These are phyloP conservation scores for Candida gigantensis DNA, from an alignment of 1,139 yeast genomes.

Conservation along the genomic window DNA sequence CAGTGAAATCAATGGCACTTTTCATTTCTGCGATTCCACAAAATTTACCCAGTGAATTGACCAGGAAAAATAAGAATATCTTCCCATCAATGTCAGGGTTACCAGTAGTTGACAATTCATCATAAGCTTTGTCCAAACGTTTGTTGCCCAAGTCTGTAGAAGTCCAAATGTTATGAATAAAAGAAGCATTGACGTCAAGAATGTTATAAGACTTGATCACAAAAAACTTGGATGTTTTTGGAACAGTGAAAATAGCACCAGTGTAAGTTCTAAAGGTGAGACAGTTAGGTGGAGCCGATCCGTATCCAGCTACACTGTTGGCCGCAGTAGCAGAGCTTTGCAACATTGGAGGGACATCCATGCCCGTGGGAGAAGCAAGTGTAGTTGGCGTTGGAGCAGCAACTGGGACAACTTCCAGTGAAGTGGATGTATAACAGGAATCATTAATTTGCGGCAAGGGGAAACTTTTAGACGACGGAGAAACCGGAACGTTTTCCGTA, in stretches of 20 bases:
- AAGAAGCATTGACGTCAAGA: slow-evolving; percentile 52
- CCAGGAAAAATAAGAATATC: slow-evolving; percentile 56
- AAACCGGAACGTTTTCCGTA: not conserved
- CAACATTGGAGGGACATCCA: too few species aligned
- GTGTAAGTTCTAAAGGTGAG: slow-evolving; percentile 24
- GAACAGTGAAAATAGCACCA: slow-evolving; percentile 21
- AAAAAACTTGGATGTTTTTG: slow-evolving; percentile 42
- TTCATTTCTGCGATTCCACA: slow-evolving; percentile 66
- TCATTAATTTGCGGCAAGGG: not conserved
- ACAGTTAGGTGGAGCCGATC: slow-evolving; percentile 9
- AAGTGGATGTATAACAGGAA: not conserved
- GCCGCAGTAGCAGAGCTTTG: too few species aligned
- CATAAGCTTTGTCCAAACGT: slow-evolving; percentile 39
- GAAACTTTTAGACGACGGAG: slow-evolving; percentile 3
- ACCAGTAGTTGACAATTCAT: slow-evolving; percentile 18
- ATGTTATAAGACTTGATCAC: slow-evolving; percentile 57
- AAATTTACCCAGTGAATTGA: slow-evolving; percentile 59
- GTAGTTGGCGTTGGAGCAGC: too few species aligned
- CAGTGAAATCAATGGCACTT: slow-evolving; percentile 35
- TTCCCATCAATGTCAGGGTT: slow-evolving; percentile 21
- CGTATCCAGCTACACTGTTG: too few species aligned
- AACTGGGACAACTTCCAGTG: not conserved
- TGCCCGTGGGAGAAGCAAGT: too few species aligned
- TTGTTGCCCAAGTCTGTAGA: slow-evolving; percentile 60
- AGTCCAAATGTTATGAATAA: slow-evolving; percentile 54